Conservation (phyloP, 257 asterid genomes). For the Galeopsis tetrahit region DNA sequence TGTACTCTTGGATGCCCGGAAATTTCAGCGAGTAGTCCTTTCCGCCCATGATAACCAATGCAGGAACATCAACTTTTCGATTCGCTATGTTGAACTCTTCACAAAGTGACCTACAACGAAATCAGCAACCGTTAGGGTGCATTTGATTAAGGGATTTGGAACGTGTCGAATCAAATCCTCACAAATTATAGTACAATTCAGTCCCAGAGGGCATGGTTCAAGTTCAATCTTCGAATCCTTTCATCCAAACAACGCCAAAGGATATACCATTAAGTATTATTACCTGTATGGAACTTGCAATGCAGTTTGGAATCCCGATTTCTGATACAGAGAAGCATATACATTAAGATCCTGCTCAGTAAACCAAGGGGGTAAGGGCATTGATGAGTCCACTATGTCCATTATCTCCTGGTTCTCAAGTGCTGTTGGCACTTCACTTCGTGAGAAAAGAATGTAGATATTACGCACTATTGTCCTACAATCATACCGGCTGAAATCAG, state of each 20-base stretch:
- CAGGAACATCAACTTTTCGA: constrained; percentile 45
- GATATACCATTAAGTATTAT: not conserved
- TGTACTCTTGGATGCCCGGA: constrained; percentile 58
- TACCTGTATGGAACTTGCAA: constrained; percentile 76
- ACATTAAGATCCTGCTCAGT: constrained; percentile 59
- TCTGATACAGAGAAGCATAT: constrained; percentile 62
- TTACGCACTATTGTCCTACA: constrained; percentile 59
- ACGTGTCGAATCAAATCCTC: not conserved
- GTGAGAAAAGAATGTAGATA: constrained; percentile 60
- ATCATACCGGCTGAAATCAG: constrained; percentile 59
- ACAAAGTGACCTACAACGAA: constrained; percentile 40
- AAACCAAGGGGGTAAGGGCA: constrained; percentile 67
- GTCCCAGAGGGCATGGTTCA: not conserved
- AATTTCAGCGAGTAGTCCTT: constrained; percentile 60
- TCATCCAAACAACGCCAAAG: not conserved
- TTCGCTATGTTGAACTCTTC: constrained; percentile 46
- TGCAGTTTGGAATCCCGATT: constrained; percentile 68
- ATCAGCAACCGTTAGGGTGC: not conserved
- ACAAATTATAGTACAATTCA: not conserved
- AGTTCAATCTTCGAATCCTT: not conserved
- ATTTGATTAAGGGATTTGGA: constrained; percentile 1
- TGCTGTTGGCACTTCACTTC: constrained; percentile 58
- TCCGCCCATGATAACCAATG: constrained; percentile 59
- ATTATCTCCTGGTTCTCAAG: constrained; percentile 56
- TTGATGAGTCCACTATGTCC: constrained; percentile 56